Base-by-base conservation (phyloP, 352 stramenopile genomes). In the Phytopythium aichiense region DNA sequence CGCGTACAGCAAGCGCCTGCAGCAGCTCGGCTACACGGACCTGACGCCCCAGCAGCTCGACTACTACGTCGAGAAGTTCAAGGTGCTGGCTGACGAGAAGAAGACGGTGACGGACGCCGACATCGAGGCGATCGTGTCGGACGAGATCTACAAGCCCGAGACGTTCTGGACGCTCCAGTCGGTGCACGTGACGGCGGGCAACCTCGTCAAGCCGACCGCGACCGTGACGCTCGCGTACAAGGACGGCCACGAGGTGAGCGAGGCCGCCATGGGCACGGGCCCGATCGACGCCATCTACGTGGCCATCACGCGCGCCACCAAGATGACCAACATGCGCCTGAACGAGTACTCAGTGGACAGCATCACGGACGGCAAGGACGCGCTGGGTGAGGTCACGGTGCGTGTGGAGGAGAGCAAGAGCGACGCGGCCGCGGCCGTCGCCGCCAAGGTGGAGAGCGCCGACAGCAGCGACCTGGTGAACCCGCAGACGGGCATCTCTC, bases 31-130 rank as follows among this genome's bases (percentile, higher is more conserved):
- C n/a, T 97, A 94, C 76, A 88, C 68, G 18, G 82, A 90, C 67
- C 72, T 97, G 35, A 95, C 87, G 28, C 68, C 70, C 9, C 77
- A 93, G 72, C 84, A 97, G 72, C 81, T 97, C 45, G 79, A 96
- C 69, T 88, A 92, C 72, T 96, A 96, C 71, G 88, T 96, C 18
- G 84, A 95, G 66, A 95, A 96, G 75, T 97, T 96, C 69, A 97
- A 97, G 73, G 69, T 92, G 48, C 68, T 97, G 37, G 89, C 89
- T 28, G 89, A 97, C 59, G 87, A 96, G 68, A 97, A 97, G 86
- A 97, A 97, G 77, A 87, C 87, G 18, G 88, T 97, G 45, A 97
- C 88, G 51, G 89, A 97, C 52, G 89, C 87, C 28, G 89, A 97
- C 69, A 96, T 97, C 69, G 88, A 96, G 63, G 87, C 87, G 16